Conservation (phyloP, 257 asterid species). For the Solanum rostratum region DNA sequence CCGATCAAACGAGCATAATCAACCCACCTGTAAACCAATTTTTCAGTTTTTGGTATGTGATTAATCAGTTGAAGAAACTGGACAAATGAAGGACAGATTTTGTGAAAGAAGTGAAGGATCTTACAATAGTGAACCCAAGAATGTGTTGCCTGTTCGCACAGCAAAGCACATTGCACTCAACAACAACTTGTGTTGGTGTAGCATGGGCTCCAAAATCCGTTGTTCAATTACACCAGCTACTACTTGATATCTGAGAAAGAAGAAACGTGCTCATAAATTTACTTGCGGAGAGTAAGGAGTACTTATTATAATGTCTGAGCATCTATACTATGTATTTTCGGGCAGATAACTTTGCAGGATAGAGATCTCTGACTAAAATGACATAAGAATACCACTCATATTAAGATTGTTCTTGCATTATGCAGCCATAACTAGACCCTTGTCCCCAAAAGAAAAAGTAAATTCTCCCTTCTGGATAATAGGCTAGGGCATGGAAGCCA, state of each 20-base stretch:
- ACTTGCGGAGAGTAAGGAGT: not conserved
- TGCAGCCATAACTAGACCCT: not conserved
- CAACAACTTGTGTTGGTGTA: slow-evolving; percentile 68
- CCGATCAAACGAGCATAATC: slow-evolving; percentile 86
- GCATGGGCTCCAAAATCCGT: slow-evolving; percentile 65
- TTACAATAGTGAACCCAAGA: slow-evolving; percentile 75
- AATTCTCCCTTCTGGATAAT: not conserved
- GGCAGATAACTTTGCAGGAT: not conserved
- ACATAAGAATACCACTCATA: not conserved
- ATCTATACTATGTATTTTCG: not conserved
- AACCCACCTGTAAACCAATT: slow-evolving; percentile 65
- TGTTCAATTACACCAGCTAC: slow-evolving; percentile 89
- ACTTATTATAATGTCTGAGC: not conserved
- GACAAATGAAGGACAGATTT: not conserved
- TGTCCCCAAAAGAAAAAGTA: not conserved
- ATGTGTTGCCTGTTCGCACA: slow-evolving; percentile 92
- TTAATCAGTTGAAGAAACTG: not conserved
- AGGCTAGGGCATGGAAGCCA: not conserved
- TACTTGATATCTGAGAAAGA: slow-evolving; percentile 64
- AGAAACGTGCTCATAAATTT: not conserved
- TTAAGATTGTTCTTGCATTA: not conserved
- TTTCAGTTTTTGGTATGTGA: not conserved
- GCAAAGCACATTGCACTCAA: slow-evolving; percentile 85
- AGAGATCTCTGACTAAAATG: not conserved
- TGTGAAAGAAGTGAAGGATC: slow-evolving; percentile 13